Evolutionary conservation across 2,329 filamentous ascomycete species (phyloP), one percentile per base, ranked within the genome.

Genomic region (Podosphaera aphanis): DNA sequence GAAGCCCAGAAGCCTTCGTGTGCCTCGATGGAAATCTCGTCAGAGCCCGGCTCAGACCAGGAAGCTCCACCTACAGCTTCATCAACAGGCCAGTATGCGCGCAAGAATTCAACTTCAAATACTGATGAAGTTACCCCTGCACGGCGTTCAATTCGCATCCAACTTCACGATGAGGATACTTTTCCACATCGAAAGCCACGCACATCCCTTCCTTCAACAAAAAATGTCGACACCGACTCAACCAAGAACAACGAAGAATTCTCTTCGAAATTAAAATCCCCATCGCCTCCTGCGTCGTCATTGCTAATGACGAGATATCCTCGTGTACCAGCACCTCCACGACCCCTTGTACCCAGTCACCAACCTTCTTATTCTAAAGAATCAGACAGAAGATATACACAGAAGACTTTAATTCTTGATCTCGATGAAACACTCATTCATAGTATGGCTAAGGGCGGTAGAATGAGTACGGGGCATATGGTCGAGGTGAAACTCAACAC

Each of bases 401-500:
- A 90, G 57, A 98, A 98, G 68, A 98, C 90, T 0, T 65, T 98
- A 49, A 86, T 98, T 51, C 70, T 98, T 45, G 90, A 98, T 60
- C 73, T 98, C 16, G 90, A 98, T 62, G 90, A 98, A 63, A 98
- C 90, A 0, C 66, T 98, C 53, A 98, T 98, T 53, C 90, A 98
- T 68, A 94, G 85, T 62, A 85, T 95, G 71, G 86, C 88, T 49
- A 94, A 94, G 61, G 90, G 90, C 25, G 86, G 88, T 45, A 75
- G 88, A 48, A 93, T 93, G 79, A 88, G 83, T 56, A 88, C 83
- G 18, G 90, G 90, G 16, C 90, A 98, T 63, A 98, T 98, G 90
- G 86, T 98, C 45, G 90, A 98, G 64, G 90, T 98, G 51, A 85
- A 85, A 56, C 70, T 93, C 49, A 83, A 81, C 59, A 78, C 75